These are phyloP conservation scores for Paecilomyces formosus DNA, from an alignment of 2,329 filamentous ascomycete species.

Conservation along the genomic window DNA sequence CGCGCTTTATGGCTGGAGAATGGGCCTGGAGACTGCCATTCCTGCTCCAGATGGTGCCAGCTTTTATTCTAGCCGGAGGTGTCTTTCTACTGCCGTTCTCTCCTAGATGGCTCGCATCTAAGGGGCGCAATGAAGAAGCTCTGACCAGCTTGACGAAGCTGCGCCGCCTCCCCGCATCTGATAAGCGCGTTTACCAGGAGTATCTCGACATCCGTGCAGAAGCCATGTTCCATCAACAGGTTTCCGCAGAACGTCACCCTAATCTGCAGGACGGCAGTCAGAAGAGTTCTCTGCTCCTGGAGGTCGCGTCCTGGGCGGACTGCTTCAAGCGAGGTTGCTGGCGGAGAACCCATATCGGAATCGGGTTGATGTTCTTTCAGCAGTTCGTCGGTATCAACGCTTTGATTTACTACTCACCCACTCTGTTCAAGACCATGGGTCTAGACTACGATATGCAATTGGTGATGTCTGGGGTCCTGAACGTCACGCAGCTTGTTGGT, in stretches of 20 bases:
- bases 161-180: conserved; percentile 41
- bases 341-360: conserved; percentile 45
- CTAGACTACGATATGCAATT: conserved; percentile 40
- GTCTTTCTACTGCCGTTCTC: conserved; percentile 47
- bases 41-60: conserved; percentile 37
- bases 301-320: conserved; percentile 44
- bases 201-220: conserved; percentile 46
- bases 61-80: conserved; percentile 27
- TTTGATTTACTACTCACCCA: conserved; percentile 54
- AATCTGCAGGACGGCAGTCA: conserved; percentile 23
- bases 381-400: conserved; percentile 49
- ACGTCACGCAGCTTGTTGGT: conserved; percentile 43
- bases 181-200: conserved; percentile 46
- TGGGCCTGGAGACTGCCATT: not conserved
- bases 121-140: conserved; percentile 42
- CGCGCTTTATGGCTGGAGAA: not conserved
- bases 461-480: conserved; percentile 47
- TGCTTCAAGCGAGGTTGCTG: conserved; percentile 45
- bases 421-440: conserved; percentile 48
- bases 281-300: conserved; percentile 36
- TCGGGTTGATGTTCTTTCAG: conserved; percentile 52
- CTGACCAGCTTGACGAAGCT: conserved; percentile 42
- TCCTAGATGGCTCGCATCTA: conserved; percentile 46
- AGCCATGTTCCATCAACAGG: conserved; percentile 44
- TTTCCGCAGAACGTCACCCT: conserved; percentile 34